A percentile compares a stretch with the other conserved stretches of the same genome.
Conservation (phyloP, 768 basidiomycete species). For the Butyriboletus loyo region DNA sequence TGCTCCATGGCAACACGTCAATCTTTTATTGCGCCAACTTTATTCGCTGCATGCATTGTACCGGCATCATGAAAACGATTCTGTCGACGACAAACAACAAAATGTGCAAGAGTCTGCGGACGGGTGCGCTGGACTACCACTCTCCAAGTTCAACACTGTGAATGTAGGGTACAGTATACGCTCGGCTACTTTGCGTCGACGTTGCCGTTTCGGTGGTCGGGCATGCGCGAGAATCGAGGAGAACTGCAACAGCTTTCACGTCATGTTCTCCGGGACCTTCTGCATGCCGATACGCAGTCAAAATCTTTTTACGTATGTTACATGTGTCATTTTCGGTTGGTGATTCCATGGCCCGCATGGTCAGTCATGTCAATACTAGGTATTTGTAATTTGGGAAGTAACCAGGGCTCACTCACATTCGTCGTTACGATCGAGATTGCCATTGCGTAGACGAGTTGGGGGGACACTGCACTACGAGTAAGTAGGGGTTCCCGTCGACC, state of each 20-base stretch:
- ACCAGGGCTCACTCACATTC: background rate
- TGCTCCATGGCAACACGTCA: background rate
- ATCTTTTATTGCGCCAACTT: background rate
- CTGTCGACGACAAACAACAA: background rate
- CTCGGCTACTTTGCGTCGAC: background rate
- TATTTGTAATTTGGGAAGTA: conserved; percentile 7
- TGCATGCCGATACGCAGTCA: conserved; percentile 2
- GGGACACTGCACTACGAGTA: background rate
- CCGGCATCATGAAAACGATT: background rate
- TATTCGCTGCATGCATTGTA: background rate
- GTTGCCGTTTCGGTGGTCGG: background rate
- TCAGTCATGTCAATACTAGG: background rate
- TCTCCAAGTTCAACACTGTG: background rate
- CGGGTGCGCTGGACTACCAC: too few species aligned
- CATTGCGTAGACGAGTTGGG: background rate
- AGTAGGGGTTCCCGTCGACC: background rate
- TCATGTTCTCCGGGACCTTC: conserved; percentile 2
- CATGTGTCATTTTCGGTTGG: background rate
- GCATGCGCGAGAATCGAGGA: background rate
- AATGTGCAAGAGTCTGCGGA: background rate
- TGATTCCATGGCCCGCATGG: background rate
- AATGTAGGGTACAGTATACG: background rate
- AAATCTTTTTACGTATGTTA: background rate
- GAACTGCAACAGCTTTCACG: background rate
- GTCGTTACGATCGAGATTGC: background rate